These are phyloP conservation scores for Aspergillus campestris DNA, from an alignment of 495 filamentous ascomycete species.

Conservation along the genomic window DNA sequence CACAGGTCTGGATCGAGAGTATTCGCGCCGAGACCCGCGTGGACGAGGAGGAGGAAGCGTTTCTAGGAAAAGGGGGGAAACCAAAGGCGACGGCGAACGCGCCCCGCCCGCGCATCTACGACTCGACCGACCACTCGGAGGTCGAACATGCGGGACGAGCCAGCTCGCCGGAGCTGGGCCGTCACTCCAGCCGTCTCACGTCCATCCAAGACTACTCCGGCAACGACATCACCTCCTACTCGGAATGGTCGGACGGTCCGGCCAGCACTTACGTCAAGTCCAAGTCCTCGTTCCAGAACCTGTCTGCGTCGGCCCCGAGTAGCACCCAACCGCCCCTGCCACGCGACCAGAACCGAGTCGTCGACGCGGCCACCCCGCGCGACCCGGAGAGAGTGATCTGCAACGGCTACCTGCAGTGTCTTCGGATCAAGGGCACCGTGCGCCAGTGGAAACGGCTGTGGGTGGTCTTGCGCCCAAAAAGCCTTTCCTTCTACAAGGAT, in stretches of 20 bases:
- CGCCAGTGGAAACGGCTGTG: conserved; percentile 92
- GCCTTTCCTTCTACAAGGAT: conserved; percentile 87
- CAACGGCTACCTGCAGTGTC: conserved; percentile 82
- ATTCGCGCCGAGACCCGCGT: conserved; percentile 73
- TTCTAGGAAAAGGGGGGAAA: conserved; percentile 49
- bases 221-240: conserved; percentile 79
- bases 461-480: conserved; percentile 83
- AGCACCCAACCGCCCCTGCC: conserved; percentile 23
- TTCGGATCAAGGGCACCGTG: conserved; percentile 79
- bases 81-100: conserved; percentile 20
- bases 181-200: conserved; percentile 29
- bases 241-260: conserved; percentile 75
- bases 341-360: conserved; percentile 49
- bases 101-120: conserved; percentile 23
- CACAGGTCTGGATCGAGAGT: conserved; percentile 77
- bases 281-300: conserved; percentile 25
- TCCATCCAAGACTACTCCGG: conserved; percentile 73
- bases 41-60: conserved; percentile 77
- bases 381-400: conserved; percentile 74
- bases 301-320: conserved; percentile 21
- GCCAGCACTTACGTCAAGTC: conserved; percentile 18
- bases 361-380: conserved; percentile 44
- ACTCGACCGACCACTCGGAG: conserved; percentile 40
- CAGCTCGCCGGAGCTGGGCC: conserved; percentile 39
- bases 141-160: conserved; percentile 23